These are phyloP conservation scores for Termitomyces sp. DNA, from an alignment of 768 basidiomycete genomes.

Conservation along the genomic window DNA sequence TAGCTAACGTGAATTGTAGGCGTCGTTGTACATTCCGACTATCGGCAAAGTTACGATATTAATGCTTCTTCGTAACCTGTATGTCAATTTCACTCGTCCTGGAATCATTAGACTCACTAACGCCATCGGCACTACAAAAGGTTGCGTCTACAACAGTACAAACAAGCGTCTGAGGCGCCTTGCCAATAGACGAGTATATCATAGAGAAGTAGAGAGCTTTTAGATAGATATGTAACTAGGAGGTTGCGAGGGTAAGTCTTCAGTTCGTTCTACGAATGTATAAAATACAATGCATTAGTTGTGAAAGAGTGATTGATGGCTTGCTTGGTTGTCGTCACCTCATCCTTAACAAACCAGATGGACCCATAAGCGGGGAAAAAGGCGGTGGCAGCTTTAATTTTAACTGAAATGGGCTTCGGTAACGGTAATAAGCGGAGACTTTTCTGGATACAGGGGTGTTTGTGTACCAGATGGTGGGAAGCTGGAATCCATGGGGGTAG, in stretches of 20 bases:
- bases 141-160: conserved; percentile 54
- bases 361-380: background rate
- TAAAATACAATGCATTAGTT: conserved; percentile 26
- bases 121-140: conserved; percentile 23
- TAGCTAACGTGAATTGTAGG: conserved; percentile 37
- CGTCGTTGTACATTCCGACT: conserved; percentile 89
- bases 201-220: conserved; percentile 22
- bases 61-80: conserved; percentile 97
- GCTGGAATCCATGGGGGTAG: conserved; percentile 59
- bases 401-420: conserved; percentile 45
- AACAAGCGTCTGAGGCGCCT: conserved; percentile 22
- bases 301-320: conserved; percentile 3
- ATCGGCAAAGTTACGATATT: conserved; percentile 98
- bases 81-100: conserved; percentile 26
- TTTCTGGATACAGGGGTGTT: conserved; percentile 30
- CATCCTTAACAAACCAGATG: background rate
- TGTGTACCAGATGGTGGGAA: conserved; percentile 50
- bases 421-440: conserved; percentile 29
- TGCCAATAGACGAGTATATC: conserved; percentile 28
- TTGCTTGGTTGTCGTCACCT: conserved; percentile 2
- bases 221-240: conserved; percentile 22
- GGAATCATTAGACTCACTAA: background rate
- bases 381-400: conserved; percentile 7
- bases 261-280: conserved; percentile 22
- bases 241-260: conserved; percentile 15